These are phyloP conservation scores for Pyrenopolyporus hunteri DNA, from an alignment of 495 filamentous ascomycete genomes.

Conservation along the genomic window DNA sequence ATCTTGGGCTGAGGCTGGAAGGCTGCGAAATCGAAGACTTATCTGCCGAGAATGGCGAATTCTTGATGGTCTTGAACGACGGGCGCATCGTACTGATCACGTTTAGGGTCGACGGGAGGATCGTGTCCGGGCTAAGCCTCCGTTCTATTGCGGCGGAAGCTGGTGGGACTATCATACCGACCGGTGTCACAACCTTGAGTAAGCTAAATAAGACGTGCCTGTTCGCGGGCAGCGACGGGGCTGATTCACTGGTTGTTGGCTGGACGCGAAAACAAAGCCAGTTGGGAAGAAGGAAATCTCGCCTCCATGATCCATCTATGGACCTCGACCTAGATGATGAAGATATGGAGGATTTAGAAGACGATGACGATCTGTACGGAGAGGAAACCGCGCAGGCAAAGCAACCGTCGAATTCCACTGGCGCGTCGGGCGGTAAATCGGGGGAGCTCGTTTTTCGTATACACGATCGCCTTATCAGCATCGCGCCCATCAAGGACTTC, in stretches of 20 bases:
- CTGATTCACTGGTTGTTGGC: constrained; percentile 80
- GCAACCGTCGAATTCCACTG: constrained; percentile 18
- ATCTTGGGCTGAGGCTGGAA: constrained; percentile 80
- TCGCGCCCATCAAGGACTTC: constrained; percentile 75
- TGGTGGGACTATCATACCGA: constrained; percentile 65
- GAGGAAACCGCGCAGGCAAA: constrained; percentile 61
- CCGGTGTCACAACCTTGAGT: constrained; percentile 70
- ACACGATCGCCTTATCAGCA: constrained; percentile 75
- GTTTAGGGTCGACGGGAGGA: constrained; percentile 90
- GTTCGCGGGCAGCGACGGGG: constrained; percentile 84
- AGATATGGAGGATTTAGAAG: constrained; percentile 61
- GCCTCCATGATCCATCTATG: constrained; percentile 42
- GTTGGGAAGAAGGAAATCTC: constrained; percentile 57
- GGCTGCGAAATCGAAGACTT: constrained; percentile 79
- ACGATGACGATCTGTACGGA: constrained; percentile 67
- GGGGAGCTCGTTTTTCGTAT: constrained; percentile 75
- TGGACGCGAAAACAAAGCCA: constrained; percentile 69
- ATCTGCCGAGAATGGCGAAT: constrained; percentile 73
- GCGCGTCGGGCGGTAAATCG: constrained; percentile 45
- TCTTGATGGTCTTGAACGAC: constrained; percentile 80
- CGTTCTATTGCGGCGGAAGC: constrained; percentile 63
- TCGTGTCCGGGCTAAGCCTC: constrained; percentile 82
- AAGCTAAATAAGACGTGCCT: constrained; percentile 71
- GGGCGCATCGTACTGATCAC: constrained; percentile 77
- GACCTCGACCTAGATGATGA: constrained; percentile 61